These are phyloP conservation scores for Candida gigantensis DNA, from an alignment of 1,139 yeast genomes.

Conservation along the genomic window DNA sequence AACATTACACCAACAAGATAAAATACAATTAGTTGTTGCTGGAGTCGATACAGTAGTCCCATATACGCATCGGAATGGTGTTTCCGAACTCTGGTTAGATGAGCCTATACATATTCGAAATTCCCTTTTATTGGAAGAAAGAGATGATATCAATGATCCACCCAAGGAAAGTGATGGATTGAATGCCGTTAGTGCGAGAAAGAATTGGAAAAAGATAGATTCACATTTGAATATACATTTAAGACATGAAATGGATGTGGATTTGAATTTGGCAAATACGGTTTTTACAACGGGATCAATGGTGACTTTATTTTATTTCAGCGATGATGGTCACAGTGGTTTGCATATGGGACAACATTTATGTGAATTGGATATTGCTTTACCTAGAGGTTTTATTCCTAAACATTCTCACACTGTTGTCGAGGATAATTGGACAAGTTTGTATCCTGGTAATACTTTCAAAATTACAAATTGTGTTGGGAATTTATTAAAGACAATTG, in stretches of 20 bases:
- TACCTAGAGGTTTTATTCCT: slow-evolving; percentile 27
- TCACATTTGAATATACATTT: slow-evolving; percentile 27
- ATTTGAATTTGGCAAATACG: slow-evolving; percentile 40
- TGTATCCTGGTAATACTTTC: slow-evolving; percentile 24
- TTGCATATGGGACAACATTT: slow-evolving; percentile 31
- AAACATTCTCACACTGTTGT: slow-evolving; percentile 11
- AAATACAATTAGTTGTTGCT: slow-evolving; percentile 39
- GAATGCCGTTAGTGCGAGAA: slow-evolving; percentile 32
- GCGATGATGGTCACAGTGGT: too few species aligned
- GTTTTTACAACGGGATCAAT: slow-evolving; percentile 38
- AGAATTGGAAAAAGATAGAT: slow-evolving; percentile 40
- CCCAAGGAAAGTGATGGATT: slow-evolving; percentile 37
- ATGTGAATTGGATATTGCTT: slow-evolving; percentile 26
- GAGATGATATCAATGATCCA: slow-evolving; percentile 24
- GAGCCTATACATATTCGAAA: slow-evolving; percentile 24
- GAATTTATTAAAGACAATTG: slow-evolving; percentile 52
- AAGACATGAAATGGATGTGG: slow-evolving; percentile 18
- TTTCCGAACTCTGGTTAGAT: slow-evolving; percentile 51
- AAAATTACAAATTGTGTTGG: slow-evolving; percentile 47
- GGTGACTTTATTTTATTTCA: slow-evolving; percentile 40
- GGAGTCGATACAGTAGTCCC: slow-evolving; percentile 50
- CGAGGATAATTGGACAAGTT: slow-evolving; percentile 38
- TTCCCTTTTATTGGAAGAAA: slow-evolving; percentile 23
- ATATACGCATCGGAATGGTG: slow-evolving; percentile 40
- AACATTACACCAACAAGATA: slow-evolving; percentile 23